Evolutionary conservation across 805 yeast genomes (phyloP), one percentile per base, ranked within the genome.

Genomic region (Spathaspora gorwiae): DNA sequence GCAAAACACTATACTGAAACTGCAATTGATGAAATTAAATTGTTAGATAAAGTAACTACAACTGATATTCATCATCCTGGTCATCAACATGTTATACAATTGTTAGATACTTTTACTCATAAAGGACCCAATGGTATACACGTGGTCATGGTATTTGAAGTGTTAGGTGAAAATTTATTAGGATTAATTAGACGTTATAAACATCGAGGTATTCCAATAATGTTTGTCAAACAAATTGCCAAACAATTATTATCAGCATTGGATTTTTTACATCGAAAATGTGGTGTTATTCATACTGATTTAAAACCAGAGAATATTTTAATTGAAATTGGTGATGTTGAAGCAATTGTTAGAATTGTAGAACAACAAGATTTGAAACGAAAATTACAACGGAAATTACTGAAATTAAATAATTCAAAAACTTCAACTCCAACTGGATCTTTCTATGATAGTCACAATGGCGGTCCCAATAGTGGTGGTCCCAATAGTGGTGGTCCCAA

Each of bases 91-190:
- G 84, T 92, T 24, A 86, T 94, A 39, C 83, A 81, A 43, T 70
- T 94, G 35, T 65, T 89, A 47, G 98, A 94, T 64, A 80, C 86
- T 47, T 94, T 94, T 61, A 79, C 81, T 45, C 96, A 92, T 59
- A 66, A 71, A 36, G 99, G 99, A 1, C 90, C 88, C 5, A 89
- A 94, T 64, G 99, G 99, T 1, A 75, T 78, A 2, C 99, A 94
- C 65, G 84, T 90, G 9, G 92, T 94, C 47, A 94, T 94, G 98
- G 97, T 92, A 1, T 94, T 94, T 63, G 99, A 94, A 66, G 96
- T 94, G 0, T 71, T 94, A 50, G 99, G 99, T 15, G 99, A 94
- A 64, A 92, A 90, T 60, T 64, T 94, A 53, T 70, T 94, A 43
- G 90, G 96, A 15, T 72, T 94, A 53, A 89, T 92, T 47, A 78